Evolutionary conservation across 2,329 filamentous ascomycete genomes (phyloP), one percentile per base, ranked within the genome.

Genomic region (Pseudohalonectria lignicola): DNA sequence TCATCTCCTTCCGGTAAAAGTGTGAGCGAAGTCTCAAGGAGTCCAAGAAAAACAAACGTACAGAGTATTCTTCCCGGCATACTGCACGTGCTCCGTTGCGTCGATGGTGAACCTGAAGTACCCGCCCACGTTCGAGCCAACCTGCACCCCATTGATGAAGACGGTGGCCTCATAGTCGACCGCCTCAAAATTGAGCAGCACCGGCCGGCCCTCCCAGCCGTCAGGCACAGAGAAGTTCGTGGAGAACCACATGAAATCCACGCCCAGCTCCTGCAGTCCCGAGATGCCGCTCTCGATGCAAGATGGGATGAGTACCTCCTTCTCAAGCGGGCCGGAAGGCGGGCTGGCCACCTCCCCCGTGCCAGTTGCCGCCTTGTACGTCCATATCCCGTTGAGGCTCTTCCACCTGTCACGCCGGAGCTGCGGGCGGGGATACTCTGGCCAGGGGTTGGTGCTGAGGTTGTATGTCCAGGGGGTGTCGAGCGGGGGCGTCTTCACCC

Each of bases 81-180:
- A 42, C 1, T 50, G 53, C 28, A 69, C 33, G 12, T 58, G 46
- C 33, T 64, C 49, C 0, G 77, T 79, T 15, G 76, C 60, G 47
- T 82, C 76, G 16, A 80, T 44, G 2, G 63, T 68, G 49, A 81
- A 81, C 19, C 69, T 64, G 48, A 69, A 76, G 47, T 80, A 81
- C 0, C 78, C 78, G 18, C 78, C 78, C 1, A 64, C 59, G 44
- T 82, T 64, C 37, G 64, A 66, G 1, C 64, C 68, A 4, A 67
- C 68, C 16, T 67, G 43, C 18, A 64, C 48, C 3, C 70, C 69
- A 45, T 79, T 79, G 45, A 81, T 58, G 41, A 70, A 79, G 1
- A 81, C 68, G 0, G 65, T 69, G 6, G 67, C 61, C 45, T 74
- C 62, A 41, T 74, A 76, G 47, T 76, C 72, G 21, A 76, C 71